Evolutionary conservation across 2,329 filamentous ascomycete genomes (phyloP), one percentile per base, ranked within the genome.

Genomic region (Tolypocladium capitatum): DNA sequence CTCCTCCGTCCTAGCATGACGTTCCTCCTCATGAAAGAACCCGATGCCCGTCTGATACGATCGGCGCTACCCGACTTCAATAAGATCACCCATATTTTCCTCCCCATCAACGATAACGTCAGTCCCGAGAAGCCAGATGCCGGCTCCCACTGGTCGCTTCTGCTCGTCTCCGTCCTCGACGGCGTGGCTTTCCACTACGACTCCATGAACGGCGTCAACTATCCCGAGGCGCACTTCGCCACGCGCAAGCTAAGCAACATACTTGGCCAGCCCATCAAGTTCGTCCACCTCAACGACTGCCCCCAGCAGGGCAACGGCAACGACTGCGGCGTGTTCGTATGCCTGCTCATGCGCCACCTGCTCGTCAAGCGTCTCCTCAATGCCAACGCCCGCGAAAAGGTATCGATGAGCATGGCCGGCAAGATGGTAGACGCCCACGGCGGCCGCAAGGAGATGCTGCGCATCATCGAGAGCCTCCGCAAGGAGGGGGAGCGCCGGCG

Each of bases 181-280:
- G 82, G 87, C 9, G 81, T 95, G 2, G 87, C 91, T 0, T 98
- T 98, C 65, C 92, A 98, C 71, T 98, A 98, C 68, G 92, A 98
- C 68, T 91, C 84, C 1, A 73, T 97, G 27, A 77, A 78, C 2
- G 81, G 82, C 2, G 76, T 80, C 35, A 97, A 98, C 65, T 77
- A 79, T 51, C 68, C 74, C 38, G 86, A 94, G 54, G 92, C 87
- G 1, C 74, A 76, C 45, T 69, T 76, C 1, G 84, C 84, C 7
- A 80, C 84, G 0, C 68, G 76, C 43, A 86, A 88, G 57, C 72
- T 98, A 40, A 73, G 77, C 27, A 69, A 71, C 31, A 69, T 97
- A 30, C 73, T 97, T 0, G 73, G 75, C 32, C 76, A 78, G 49
- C 73, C 73, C 5, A 68, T 94, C 18, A 74, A 81, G 20, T 96